A percentile compares a stretch with the other conserved stretches of the same genome.
phyloP scores from a whole-genome alignment of 441 rosid genomes.

The Lepidium campestre region DNA sequence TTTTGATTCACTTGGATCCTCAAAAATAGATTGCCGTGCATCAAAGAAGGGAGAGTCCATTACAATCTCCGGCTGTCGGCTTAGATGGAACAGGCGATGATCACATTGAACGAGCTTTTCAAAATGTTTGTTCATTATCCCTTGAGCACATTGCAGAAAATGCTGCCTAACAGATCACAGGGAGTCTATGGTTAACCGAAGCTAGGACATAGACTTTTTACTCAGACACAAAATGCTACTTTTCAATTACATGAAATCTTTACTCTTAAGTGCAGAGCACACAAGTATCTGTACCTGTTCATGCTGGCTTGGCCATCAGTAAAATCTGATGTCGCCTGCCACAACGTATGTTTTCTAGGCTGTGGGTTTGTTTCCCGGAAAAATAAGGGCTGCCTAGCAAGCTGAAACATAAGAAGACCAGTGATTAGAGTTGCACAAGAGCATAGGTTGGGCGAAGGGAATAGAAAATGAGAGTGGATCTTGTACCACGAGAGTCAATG shows the following conservation, averaged over 20 bases:
- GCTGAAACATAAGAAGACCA: constrained; percentile 45
- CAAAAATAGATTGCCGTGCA: constrained; percentile 48
- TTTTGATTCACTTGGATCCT: constrained; percentile 62
- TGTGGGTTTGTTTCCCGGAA: constrained; percentile 94
- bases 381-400: constrained; percentile 86
- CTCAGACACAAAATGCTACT: not conserved
- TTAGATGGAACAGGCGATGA: constrained; percentile 74
- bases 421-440: constrained; percentile 1
- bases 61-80: constrained; percentile 68
- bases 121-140: constrained; percentile 75
- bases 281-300: constrained; percentile 48
- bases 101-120: constrained; percentile 98
- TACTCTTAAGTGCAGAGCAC: not conserved
- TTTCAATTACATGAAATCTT: not conserved
- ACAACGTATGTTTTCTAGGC: constrained; percentile 91
- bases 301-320: constrained; percentile 91
- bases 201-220: not conserved
- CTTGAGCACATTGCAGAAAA: constrained; percentile 85
- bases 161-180: constrained; percentile 52
- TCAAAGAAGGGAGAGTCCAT: constrained; percentile 87
- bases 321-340: constrained; percentile 97
- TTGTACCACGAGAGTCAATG: constrained; percentile 76
- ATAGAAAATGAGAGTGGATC: not conserved
- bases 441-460: not conserved
- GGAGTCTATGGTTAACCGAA: not conserved